phyloP scores from a whole-genome alignment of 768 basidiomycete species.

The Leucocoprinus sp. region DNA sequence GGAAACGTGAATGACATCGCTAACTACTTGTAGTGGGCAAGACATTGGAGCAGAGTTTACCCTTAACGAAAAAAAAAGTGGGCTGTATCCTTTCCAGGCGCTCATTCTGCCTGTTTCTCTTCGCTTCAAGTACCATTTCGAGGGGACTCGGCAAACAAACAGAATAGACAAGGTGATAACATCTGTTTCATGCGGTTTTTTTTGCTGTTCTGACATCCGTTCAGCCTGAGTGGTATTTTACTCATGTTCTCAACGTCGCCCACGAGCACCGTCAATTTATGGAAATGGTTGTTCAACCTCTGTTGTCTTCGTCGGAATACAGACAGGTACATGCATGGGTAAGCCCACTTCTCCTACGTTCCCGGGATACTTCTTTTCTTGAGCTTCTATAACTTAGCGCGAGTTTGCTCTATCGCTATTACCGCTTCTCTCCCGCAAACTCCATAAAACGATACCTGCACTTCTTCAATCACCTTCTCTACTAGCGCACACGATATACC shows the following conservation, averaged over 20 bases:
- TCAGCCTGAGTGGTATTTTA: conserved; percentile 97
- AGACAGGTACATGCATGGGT: conserved; percentile 70
- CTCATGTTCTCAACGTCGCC: conserved; percentile 78
- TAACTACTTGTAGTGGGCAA: conserved; percentile 36
- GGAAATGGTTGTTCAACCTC: conserved; percentile 60
- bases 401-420: conserved; percentile 79
- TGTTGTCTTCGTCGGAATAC: conserved; percentile 60
- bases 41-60: conserved; percentile 24
- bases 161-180: conserved; percentile 77
- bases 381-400: conserved; percentile 36
- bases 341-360: conserved; percentile 15
- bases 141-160: conserved; percentile 80
- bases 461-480: conserved; percentile 74
- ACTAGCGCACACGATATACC: conserved; percentile 93
- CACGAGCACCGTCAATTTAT: conserved; percentile 84
- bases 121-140: conserved; percentile 95
- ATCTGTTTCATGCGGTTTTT: background rate
- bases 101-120: conserved; percentile 76
- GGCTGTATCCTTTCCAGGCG: conserved; percentile 78
- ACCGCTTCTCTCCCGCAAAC: conserved; percentile 68
- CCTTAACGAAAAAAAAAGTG: conserved; percentile 33
- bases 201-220: conserved; percentile 3
- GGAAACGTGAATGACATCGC: background rate
- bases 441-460: conserved; percentile 64
- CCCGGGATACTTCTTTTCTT: background rate